Evolutionary conservation across 768 basidiomycete species (phyloP), one percentile per base, ranked within the genome.

Genomic region (Kwoniella sp.): DNA sequence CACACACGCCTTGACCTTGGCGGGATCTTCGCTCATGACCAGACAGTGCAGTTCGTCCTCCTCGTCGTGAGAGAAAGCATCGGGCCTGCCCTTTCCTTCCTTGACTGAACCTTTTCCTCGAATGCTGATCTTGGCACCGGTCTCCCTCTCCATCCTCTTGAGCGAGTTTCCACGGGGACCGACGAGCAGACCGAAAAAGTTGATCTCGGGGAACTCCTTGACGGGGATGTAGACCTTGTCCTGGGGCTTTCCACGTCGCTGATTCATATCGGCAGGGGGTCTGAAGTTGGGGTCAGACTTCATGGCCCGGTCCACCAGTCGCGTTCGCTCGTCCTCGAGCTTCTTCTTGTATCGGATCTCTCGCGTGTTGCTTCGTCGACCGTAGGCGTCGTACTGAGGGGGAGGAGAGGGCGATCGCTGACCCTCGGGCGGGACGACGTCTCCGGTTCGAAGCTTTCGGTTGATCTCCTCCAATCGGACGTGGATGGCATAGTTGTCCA

Each of bases 151-250:
- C 95, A 99, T 99, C 77, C 90, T 92, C 81, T 99, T 99, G 80
- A 98, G 78, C 78, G 92, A 92, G 73, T 99, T 98, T 39, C 95
- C 95, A 68, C 95, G 87, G 69, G 95, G 95, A 32, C 95, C 95
- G 59, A 99, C 93, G 56, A 99, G 82, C 57, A 99, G 79, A 64
- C 95, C 95, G 67, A 99, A 98, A 78, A 98, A 99, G 74, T 99
- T 99, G 80, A 99, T 98, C 77, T 98, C 93, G 1, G 95, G 95
- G 65, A 99, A 99, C 76, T 99, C 95, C 75, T 99, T 98, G 73
- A 96, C 92, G 33, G 95, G 95, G 56, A 99, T 96, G 73, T 98
- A 99, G 56, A 99, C 95, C 77, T 98, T 98, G 55, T 99, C 95
- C 28, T 88, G 87, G 12, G 93, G 92, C 40, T 90, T 83, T 53